A percentile compares a stretch with the other conserved stretches of the same genome.
Conservation (phyloP, 352 stramenopile species). For the Nothophytophthora sp. region DNA sequence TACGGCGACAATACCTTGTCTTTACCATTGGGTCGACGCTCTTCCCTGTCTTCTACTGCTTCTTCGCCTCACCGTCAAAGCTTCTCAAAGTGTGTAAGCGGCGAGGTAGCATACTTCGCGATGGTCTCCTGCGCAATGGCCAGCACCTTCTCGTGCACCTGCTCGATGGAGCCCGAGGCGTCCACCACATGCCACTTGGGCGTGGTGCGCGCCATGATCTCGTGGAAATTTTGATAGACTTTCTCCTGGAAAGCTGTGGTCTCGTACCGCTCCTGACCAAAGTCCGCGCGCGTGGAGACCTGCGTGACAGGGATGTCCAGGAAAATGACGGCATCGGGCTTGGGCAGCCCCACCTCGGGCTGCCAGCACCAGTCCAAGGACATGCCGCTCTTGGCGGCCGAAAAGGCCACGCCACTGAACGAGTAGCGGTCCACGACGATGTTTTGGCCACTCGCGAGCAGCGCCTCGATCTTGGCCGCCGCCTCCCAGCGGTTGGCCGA, state of each 20-base stretch:
- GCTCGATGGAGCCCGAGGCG: slow-evolving; percentile 72
- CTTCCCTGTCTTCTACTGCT: neutral
- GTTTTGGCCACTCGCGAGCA: slow-evolving; percentile 83
- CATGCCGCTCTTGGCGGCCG: slow-evolving; percentile 94
- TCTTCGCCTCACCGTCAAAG: slow-evolving; percentile 15
- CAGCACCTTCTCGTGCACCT: slow-evolving; percentile 68
- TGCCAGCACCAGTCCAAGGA: slow-evolving; percentile 97
- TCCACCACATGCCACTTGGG: slow-evolving; percentile 81
- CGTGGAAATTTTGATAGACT: slow-evolving; percentile 83
- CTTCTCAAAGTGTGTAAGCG: slow-evolving; percentile 47
- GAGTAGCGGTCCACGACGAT: slow-evolving; percentile 98
- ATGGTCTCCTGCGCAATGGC: slow-evolving; percentile 58
- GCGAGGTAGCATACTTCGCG: slow-evolving; percentile 14
- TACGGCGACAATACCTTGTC: too few species aligned
- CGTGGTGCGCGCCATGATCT: slow-evolving; percentile 43
- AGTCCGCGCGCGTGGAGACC: slow-evolving; percentile 90
- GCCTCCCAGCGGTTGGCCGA: slow-evolving; percentile 99
- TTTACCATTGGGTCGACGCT: too few species aligned
- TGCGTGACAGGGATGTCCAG: slow-evolving; percentile 95
- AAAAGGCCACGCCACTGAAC: slow-evolving; percentile 99
- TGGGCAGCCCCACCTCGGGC: slow-evolving; percentile 96
- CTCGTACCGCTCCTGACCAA: slow-evolving; percentile 93
- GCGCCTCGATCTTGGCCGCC: slow-evolving; percentile 63
- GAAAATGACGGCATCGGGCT: slow-evolving; percentile 98
- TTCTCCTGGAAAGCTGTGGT: slow-evolving; percentile 86